Evolutionary conservation across 1,284 basidiomycete genomes (phyloP).

Genomic region (Marasmius tenuissimus): DNA sequence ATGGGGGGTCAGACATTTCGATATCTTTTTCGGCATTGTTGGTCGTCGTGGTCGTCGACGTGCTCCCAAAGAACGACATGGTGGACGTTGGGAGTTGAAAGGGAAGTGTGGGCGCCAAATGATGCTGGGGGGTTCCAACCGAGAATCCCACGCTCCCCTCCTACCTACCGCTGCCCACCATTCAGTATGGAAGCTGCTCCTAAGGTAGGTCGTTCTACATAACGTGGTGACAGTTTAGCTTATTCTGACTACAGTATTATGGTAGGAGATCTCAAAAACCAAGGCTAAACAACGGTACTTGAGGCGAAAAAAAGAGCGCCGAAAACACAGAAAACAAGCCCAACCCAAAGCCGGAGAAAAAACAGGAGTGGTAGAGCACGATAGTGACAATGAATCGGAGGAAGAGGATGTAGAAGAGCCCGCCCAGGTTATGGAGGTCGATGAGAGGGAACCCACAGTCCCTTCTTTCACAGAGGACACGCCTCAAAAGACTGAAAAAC

Average conservation of each 20-base stretch:
- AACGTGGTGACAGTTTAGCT: neutral
- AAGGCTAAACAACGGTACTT: slow-evolving; percentile 66
- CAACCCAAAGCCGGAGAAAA: slow-evolving; percentile 8
- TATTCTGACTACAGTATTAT: neutral
- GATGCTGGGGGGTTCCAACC: neutral
- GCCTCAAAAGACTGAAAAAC: slow-evolving; percentile 23
- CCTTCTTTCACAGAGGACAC: slow-evolving; percentile 13
- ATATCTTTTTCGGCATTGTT: slow-evolving; percentile 47
- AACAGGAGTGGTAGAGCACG: slow-evolving; percentile 16
- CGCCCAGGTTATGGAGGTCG: slow-evolving; percentile 13
- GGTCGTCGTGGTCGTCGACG: slow-evolving; percentile 7
- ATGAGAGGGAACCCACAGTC: slow-evolving; percentile 6
- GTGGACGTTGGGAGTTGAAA: neutral
- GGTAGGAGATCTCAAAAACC: slow-evolving; percentile 36
- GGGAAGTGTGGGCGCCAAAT: neutral
- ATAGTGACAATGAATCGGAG: slow-evolving; percentile 14
- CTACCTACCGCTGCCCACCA: neutral
- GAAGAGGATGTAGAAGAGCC: slow-evolving; percentile 9
- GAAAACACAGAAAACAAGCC: slow-evolving; percentile 36
- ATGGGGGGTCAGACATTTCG: slow-evolving; percentile 55
- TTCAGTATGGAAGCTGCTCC: neutral
- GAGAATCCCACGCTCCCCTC: neutral
- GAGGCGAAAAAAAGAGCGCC: slow-evolving; percentile 62
- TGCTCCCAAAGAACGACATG: slow-evolving; percentile 14
- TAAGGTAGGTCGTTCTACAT: neutral